Conservation (phyloP, 2,329 filamentous ascomycete genomes). For the Elsinoe perseae region DNA sequence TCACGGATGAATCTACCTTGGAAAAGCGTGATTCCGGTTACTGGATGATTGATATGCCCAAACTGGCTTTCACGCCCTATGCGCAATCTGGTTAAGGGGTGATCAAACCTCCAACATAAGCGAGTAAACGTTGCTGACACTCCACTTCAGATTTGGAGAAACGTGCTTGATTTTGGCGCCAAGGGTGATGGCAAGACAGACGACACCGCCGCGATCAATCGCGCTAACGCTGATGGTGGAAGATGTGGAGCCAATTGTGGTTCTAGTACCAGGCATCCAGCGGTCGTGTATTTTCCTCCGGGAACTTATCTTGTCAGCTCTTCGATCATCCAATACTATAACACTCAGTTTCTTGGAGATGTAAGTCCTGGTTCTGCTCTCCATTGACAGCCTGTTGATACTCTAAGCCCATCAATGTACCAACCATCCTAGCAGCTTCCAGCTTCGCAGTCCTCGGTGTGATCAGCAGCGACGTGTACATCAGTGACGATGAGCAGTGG, state of each 20-base stretch:
- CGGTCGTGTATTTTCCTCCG: slow-evolving; percentile 49
- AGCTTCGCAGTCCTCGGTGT: slow-evolving; percentile 27
- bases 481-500: slow-evolving; percentile 20
- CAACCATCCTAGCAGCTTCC: slow-evolving; percentile 21
- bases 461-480: slow-evolving; percentile 26
- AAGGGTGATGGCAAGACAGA: slow-evolving; percentile 50
- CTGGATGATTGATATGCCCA: too few species aligned
- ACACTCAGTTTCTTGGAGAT: slow-evolving; percentile 24
- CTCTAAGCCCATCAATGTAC: not conserved
- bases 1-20: too few species aligned
- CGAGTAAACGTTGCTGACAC: too few species aligned
- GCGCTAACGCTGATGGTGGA: slow-evolving; percentile 35
- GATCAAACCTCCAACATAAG: too few species aligned
- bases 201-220: slow-evolving; percentile 53
- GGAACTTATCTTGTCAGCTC: slow-evolving; percentile 47
- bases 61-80: too few species aligned
- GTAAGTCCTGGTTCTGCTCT: too few species aligned
- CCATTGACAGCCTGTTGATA: too few species aligned
- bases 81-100: too few species aligned
- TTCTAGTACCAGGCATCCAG: slow-evolving; percentile 19
- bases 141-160: too few species aligned
- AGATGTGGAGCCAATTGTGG: not conserved
- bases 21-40: too few species aligned
- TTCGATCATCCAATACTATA: slow-evolving; percentile 23
- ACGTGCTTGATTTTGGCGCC: too few species aligned